A percentile compares a stretch with the other conserved stretches of the same genome.
phyloP scores from a whole-genome alignment of 306 rosid genomes.

The Trifolium pratense region DNA sequence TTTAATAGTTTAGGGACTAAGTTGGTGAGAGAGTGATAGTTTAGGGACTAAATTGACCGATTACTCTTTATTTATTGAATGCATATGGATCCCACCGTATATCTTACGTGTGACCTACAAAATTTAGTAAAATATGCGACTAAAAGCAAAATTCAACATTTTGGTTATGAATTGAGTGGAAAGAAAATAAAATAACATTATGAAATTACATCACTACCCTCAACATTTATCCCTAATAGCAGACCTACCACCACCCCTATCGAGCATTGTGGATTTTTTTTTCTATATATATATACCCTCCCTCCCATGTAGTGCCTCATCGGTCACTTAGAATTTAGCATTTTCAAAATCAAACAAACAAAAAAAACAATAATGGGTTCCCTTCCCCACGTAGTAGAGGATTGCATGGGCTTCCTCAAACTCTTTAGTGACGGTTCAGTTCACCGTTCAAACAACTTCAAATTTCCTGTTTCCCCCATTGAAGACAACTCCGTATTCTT shows the following conservation, averaged over 20 bases:
- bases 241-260: neutral
- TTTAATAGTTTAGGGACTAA: no score
- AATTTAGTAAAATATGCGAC: no score
- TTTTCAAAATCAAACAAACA: slow-evolving; percentile 8
- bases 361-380: slow-evolving; percentile 59
- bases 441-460: slow-evolving; percentile 57
- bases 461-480: slow-evolving; percentile 50
- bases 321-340: neutral
- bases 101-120: no score
- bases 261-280: neutral
- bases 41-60: no score
- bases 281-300: neutral
- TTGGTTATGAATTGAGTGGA: no score
- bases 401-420: slow-evolving; percentile 89
- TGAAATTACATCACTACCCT: neutral
- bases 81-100: no score
- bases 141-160: no score
- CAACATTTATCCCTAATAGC: slow-evolving; percentile 25
- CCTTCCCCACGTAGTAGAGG: slow-evolving; percentile 74
- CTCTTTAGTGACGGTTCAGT: slow-evolving; percentile 83
- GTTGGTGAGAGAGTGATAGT: no score
- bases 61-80: no score
- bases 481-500: slow-evolving; percentile 56
- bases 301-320: neutral
- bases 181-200: neutral